Base-by-base conservation (phyloP, 2,329 filamentous ascomycete genomes). In the Cyphellophora europaea region DNA sequence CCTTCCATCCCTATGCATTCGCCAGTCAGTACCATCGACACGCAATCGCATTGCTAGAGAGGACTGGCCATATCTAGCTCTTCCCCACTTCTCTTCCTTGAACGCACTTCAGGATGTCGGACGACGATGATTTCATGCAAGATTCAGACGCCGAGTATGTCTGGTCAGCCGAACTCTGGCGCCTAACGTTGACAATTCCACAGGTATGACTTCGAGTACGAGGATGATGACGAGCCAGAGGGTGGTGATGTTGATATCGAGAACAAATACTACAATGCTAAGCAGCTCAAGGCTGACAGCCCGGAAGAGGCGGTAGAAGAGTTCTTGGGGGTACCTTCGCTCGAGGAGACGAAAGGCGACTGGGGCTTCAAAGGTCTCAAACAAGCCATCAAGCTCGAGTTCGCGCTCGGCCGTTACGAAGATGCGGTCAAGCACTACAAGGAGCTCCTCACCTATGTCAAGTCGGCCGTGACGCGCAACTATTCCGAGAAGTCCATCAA, bases 221-320 rank as follows among this genome's bases (percentile, higher is more conserved):
- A 95, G 57, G 91, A 87, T 50, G 86, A 87, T 47, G 86, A 94
- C 37, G 87, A 91, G 32, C 84, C 93, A 28, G 81, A 94, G 38
- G 77, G 74, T 19, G 87, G 80, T 38, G 86, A 95, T 57, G 83
- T 95, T 51, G 87, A 89, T 49, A 93, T 96, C 57, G 91, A 98
- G 59, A 98, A 98, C 69, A 95, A 94, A 65, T 98, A 98, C 69
- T 98, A 96, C 72, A 96, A 95, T 62, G 91, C 91, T 28, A 98
- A 98, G 64, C 89, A 96, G 65, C 79, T 93, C 56, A 98, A 96
- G 67, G 69, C 71, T 28, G 79, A 80, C 43, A 86, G 88, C 38
- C 87, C 89, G 1, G 77, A 91, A 52, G 86, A 86, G 49, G 91
- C 91, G 2, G 82, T 98, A 37, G 77, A 79, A 21, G 89, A 96